phyloP scores from a whole-genome alignment of 768 basidiomycete species.

The Hygrocybe punicea region DNA sequence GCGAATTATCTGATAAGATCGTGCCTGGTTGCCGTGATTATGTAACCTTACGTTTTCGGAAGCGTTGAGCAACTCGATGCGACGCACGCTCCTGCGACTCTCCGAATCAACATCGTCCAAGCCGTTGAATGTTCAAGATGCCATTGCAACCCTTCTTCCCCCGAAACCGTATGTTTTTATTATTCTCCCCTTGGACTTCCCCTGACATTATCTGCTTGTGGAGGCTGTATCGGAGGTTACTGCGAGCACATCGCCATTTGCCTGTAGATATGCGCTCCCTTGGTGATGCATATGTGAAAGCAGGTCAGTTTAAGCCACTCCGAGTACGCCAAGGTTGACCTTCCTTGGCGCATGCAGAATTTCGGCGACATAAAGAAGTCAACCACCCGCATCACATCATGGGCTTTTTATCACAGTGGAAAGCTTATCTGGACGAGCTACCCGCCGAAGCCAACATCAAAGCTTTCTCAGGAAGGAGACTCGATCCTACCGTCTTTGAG shows the following conservation, averaged over 20 bases:
- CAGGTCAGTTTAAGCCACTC: slow-evolving; percentile 43
- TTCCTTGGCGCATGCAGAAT: slow-evolving; percentile 53
- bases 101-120: slow-evolving; percentile 58
- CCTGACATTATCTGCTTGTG: not conserved
- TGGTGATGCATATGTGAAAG: slow-evolving; percentile 83
- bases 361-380: slow-evolving; percentile 72
- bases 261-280: slow-evolving; percentile 77
- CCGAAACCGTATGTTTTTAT: slow-evolving; percentile 70
- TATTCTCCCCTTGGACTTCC: not conserved
- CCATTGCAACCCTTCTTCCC: slow-evolving; percentile 70
- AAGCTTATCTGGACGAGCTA: slow-evolving; percentile 77
- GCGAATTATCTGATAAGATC: not conserved
- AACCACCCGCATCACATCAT: slow-evolving; percentile 90
- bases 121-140: slow-evolving; percentile 57
- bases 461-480: slow-evolving; percentile 57
- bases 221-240: slow-evolving; percentile 77
- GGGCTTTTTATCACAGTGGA: slow-evolving; percentile 95
- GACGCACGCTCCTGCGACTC: slow-evolving; percentile 40
- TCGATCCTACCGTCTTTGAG: slow-evolving; percentile 71
- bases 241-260: slow-evolving; percentile 74
- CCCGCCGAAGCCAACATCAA: slow-evolving; percentile 45
- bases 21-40: too few species aligned
- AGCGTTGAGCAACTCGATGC: too few species aligned
- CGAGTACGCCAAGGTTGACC: not conserved
- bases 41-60: not conserved